A percentile compares a stretch with the other conserved stretches of the same genome.
Conservation (phyloP, 2,329 filamentous ascomycete species). For the Beauveria scarabaeidicola region DNA sequence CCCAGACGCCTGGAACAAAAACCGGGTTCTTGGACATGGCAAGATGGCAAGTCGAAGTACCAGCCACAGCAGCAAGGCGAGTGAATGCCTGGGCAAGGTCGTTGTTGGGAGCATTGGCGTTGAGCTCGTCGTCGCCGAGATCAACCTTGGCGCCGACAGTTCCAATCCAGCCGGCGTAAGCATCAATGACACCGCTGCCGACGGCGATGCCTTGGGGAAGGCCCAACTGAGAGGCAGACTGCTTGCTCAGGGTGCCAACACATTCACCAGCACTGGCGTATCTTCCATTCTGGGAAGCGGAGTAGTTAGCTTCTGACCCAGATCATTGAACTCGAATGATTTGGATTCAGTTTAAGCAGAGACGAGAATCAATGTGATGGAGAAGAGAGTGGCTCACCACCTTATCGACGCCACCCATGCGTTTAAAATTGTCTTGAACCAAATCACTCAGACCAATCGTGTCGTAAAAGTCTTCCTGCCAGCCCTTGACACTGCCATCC, state of each 20-base stretch:
- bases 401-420: slow-evolving; percentile 89
- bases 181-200: slow-evolving; percentile 94
- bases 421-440: slow-evolving; percentile 76
- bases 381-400: slow-evolving; percentile 62
- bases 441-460: slow-evolving; percentile 82
- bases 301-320: background rate
- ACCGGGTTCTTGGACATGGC: slow-evolving; percentile 91
- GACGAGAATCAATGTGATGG: background rate
- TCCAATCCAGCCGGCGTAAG: slow-evolving; percentile 97
- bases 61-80: slow-evolving; percentile 85
- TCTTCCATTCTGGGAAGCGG: slow-evolving; percentile 63
- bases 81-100: slow-evolving; percentile 90
- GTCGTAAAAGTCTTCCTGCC: slow-evolving; percentile 90
- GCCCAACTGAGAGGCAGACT: slow-evolving; percentile 74
- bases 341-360: background rate
- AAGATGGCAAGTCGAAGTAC: slow-evolving; percentile 94
- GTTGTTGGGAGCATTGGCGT: slow-evolving; percentile 61
- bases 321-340: background rate
- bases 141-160: slow-evolving; percentile 96
- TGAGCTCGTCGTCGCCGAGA: slow-evolving; percentile 57
- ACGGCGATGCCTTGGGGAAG: slow-evolving; percentile 82
- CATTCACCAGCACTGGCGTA: slow-evolving; percentile 89
- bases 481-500: slow-evolving; percentile 93
- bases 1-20: slow-evolving; percentile 94
- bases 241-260: slow-evolving; percentile 75